phyloP scores from a whole-genome alignment of 371 early-diverging fungal genomes.

The Circinella minor region DNA sequence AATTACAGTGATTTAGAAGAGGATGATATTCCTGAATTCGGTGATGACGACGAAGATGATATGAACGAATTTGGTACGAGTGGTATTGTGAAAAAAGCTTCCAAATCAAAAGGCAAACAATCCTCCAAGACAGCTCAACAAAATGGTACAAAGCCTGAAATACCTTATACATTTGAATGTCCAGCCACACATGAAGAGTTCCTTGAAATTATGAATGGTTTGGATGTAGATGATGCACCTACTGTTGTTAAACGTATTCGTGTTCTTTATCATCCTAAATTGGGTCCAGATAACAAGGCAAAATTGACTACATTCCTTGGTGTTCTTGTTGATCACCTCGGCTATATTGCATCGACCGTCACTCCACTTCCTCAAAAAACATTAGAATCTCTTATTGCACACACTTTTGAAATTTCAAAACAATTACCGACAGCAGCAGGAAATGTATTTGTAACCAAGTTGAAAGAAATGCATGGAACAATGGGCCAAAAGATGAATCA shows the following conservation, averaged over 20 bases:
- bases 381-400: slow-evolving; percentile 58
- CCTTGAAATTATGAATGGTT: slow-evolving; percentile 50
- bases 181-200: slow-evolving; percentile 75
- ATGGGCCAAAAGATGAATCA: slow-evolving; percentile 45
- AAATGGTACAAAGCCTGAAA: slow-evolving; percentile 46
- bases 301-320: slow-evolving; percentile 65
- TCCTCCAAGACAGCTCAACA: slow-evolving; percentile 17
- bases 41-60: slow-evolving; percentile 58
- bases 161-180: slow-evolving; percentile 86
- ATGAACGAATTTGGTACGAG: slow-evolving; percentile 48
- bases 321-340: slow-evolving; percentile 72
- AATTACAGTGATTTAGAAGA: slow-evolving; percentile 56
- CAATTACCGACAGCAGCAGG: slow-evolving; percentile 55
- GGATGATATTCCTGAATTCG: slow-evolving; percentile 48
- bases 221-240: slow-evolving; percentile 64
- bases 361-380: slow-evolving; percentile 50
- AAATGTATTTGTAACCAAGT: slow-evolving; percentile 36
- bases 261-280: slow-evolving; percentile 78
- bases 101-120: slow-evolving; percentile 23
- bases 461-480: slow-evolving; percentile 49
- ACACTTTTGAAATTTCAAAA: slow-evolving; percentile 60
- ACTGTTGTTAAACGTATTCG: slow-evolving; percentile 82
- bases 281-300: slow-evolving; percentile 77
- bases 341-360: slow-evolving; percentile 57
- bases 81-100: slow-evolving; percentile 44